Base-by-base conservation (phyloP, 768 basidiomycete species). In the Tricholoma saponaceum region DNA sequence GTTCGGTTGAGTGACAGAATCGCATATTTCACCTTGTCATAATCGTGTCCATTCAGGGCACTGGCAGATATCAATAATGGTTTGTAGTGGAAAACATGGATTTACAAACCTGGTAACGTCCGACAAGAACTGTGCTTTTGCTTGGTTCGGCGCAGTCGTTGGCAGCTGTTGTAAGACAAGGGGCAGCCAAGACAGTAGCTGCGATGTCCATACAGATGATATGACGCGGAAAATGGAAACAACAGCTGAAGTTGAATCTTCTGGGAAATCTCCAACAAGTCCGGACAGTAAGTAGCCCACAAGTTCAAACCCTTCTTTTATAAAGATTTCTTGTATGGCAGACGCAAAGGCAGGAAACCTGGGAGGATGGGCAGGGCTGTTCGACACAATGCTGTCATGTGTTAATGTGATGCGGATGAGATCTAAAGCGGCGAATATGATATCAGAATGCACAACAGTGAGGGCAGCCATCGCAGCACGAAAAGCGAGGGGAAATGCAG, bases 191-290 rank as follows among this genome's bases (percentile, higher is more conserved):
- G 76, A 69, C 33, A 88, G 73, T 46, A 95, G 69, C 66, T 88
- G 85, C 6, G 76, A 67, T 2, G 88, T 78, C 85, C 90, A 92
- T n/a, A 84, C 66, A 35, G 75, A 72, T 25, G 86, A 79, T 52
- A 94, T 70, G 12, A 82, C 78, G 14, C 91, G 83, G 70, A 96
- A 83, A 59, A 98, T 86, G 2, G 87, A 83, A 55, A 92, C 84
- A 46, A 95, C 86, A 33, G 76, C 69, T 8, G 89, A 79, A 5
- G 85, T 77, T 3, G 86, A 81, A 58, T 98, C 96, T 67, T 93
- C 93, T 3, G 92, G 92, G 69, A 95, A 98, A 59, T 90, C 87
- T 20, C 89, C 86, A 4, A 92, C 85, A 25, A 98, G 76, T 3
- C 97, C 96, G 18, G 79, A 73, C 53, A 98, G 75, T 26, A 94